Evolutionary conservation across 2,329 filamentous ascomycete species (phyloP), one percentile per base, ranked within the genome.

Genomic region (Cladosporium sp.): DNA sequence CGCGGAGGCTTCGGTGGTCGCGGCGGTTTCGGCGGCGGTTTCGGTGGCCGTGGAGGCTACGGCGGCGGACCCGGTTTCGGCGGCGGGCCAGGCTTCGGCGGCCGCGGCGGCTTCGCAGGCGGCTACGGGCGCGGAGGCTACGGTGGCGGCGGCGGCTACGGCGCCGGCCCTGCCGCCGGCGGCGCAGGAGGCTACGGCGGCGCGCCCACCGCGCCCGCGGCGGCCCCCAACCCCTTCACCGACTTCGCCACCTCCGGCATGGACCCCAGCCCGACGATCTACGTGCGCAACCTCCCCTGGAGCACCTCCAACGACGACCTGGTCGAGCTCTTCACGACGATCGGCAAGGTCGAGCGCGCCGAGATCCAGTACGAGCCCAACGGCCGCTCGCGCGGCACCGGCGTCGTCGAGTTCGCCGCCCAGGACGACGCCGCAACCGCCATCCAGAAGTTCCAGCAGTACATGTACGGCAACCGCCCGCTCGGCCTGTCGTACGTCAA

Each of bases 351-450:
- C 55, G 90, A 96, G 65, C 90, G 93, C 64, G 93, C 93, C n/a
- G 93, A 98, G 74, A 97, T 98, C 53, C 93, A 98, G 72, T 97
- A 98, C 67, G 93, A 98, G 71, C 87, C 89, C 3, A 97, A 95
- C 65, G 93, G 93, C 43, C 88, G 93, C 63, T 98, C 93, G 55
- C 87, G 90, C 59, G 93, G 93, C 59, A 93, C 88, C 54, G 93
- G 93, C 68, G 93, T 98, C n/a, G 93, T 98, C 52, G 85, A 93
- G 57, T 97, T 98, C 68, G 89, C 95, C 66, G 81, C 74, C 50
- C 74, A 82, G 13, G 84, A 91, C 8, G 95, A 90, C 58, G 90
- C 93, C 1, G 90, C 95, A 63, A 96, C 90, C 18, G 86, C 92
- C 43, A 97, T 98, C 40, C 82, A 89, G 65, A 98, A 98, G 71